Percentiles rank a stretch among this genome's conserved stretches.
phyloP scores from a whole-genome alignment of 2,329 filamentous ascomycete genomes.

The Pleomassaria siparia region DNA sequence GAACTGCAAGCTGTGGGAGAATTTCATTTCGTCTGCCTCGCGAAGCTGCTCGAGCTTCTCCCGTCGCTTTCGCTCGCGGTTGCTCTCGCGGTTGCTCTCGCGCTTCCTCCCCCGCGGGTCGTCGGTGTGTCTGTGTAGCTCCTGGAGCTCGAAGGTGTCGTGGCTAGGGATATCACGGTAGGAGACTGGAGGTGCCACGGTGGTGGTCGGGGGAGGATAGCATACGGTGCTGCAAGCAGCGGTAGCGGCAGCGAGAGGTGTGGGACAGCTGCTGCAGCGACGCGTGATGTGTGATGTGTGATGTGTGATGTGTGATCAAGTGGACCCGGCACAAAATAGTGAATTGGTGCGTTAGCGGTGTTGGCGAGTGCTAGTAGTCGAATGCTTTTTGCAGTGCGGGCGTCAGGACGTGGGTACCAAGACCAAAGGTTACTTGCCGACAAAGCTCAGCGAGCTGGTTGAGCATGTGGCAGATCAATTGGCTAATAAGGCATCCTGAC shows the following conservation, averaged over 20 bases:
- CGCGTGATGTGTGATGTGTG: not conserved
- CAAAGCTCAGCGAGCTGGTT: too few species aligned
- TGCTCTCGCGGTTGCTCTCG: conserved; percentile 29
- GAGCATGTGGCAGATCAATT: too few species aligned
- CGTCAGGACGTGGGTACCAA: not conserved
- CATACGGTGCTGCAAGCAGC: not conserved
- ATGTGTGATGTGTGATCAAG: conserved; percentile 1
- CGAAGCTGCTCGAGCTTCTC: conserved; percentile 72
- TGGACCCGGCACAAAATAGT: not conserved
- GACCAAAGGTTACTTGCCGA: too few species aligned
- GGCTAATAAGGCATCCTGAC: too few species aligned
- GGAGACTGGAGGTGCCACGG: conserved; percentile 28
- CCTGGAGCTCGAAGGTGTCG: conserved; percentile 36
- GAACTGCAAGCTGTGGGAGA: conserved; percentile 98
- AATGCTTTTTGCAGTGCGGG: not conserved
- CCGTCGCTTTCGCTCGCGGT: conserved; percentile 50
- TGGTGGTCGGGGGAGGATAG: conserved; percentile 8
- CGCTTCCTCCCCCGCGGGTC: conserved; percentile 3
- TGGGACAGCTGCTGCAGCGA: not conserved
- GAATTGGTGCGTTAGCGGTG: not conserved
- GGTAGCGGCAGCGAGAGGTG: not conserved
- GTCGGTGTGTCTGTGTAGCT: conserved; percentile 16
- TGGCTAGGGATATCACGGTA: conserved; percentile 19
- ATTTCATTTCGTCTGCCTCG: conserved; percentile 91
- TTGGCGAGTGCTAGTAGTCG: not conserved